phyloP scores from a whole-genome alignment of 306 rosid species.

The Rosa chinensis region DNA sequence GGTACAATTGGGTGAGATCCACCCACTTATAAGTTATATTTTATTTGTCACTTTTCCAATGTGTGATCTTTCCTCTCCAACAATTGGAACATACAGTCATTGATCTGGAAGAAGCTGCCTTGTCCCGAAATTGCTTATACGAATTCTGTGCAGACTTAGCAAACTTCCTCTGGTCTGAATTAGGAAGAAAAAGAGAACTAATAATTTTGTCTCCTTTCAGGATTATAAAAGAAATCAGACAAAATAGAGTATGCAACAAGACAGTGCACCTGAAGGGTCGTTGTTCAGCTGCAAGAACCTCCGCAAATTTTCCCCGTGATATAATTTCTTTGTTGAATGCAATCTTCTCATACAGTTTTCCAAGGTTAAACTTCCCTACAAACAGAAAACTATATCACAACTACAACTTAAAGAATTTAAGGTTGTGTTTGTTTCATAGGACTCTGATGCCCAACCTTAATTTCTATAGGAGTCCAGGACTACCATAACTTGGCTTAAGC shows the following conservation, averaged over 20 bases:
- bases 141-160: slow-evolving; percentile 70
- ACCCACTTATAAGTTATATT: too few species aligned
- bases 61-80: too few species aligned
- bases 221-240: too few species aligned
- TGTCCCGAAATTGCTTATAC: slow-evolving; percentile 83
- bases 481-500: too few species aligned
- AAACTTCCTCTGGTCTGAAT: slow-evolving; percentile 89
- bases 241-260: not conserved
- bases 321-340: slow-evolving; percentile 90
- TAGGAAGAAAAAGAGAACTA: not conserved
- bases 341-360: slow-evolving; percentile 89
- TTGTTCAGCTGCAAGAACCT: slow-evolving; percentile 86
- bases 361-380: slow-evolving; percentile 78
- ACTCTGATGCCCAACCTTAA: too few species aligned
- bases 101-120: slow-evolving; percentile 86
- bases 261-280: slow-evolving; percentile 73
- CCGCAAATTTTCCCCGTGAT: slow-evolving; percentile 88
- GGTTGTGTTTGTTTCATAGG: too few species aligned
- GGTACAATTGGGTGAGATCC: too few species aligned
- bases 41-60: too few species aligned
- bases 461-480: too few species aligned
- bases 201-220: too few species aligned
- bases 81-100: slow-evolving; percentile 57
- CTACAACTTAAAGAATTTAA: not conserved
- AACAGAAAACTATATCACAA: slow-evolving; percentile 17